Evolutionary conservation across 306 rosid genomes (phyloP).

Genomic region (Quercus gilva): DNA sequence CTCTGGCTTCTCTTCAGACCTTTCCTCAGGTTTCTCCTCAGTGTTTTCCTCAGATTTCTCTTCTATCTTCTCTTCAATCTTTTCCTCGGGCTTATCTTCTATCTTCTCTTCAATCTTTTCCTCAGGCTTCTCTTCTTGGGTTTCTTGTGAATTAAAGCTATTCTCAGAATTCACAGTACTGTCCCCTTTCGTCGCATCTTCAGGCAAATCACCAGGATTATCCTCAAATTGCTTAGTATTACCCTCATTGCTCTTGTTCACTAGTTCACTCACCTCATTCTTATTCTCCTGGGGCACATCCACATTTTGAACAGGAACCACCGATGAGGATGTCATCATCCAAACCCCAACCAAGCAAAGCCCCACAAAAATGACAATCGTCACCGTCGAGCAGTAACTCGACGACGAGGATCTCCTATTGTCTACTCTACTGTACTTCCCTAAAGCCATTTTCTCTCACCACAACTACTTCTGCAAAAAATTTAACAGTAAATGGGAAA

Average conservation of each 20-base stretch:
- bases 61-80: slow-evolving; percentile 13
- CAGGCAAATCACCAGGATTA: slow-evolving; percentile 67
- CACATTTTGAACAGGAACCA: slow-evolving; percentile 67
- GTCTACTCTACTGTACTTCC: slow-evolving; percentile 71
- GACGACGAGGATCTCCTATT: slow-evolving; percentile 57
- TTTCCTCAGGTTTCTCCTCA: slow-evolving; percentile 35
- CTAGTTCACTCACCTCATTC: slow-evolving; percentile 42
- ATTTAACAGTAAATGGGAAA: slow-evolving; percentile 14
- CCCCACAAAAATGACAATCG: slow-evolving; percentile 84
- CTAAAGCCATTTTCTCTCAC: slow-evolving; percentile 58
- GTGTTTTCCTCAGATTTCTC: slow-evolving; percentile 28
- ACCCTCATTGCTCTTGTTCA: slow-evolving; percentile 34
- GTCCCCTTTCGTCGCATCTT: slow-evolving; percentile 67
- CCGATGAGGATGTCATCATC: slow-evolving; percentile 93
- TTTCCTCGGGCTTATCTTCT: slow-evolving; percentile 38
- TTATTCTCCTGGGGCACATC: slow-evolving; percentile 60
- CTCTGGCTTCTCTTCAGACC: slow-evolving; percentile 13
- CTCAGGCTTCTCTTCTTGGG: slow-evolving; percentile 34
- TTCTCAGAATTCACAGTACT: slow-evolving; percentile 28
- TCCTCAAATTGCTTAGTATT: slow-evolving; percentile 67
- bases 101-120: slow-evolving; percentile 25
- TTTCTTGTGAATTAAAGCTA: slow-evolving; percentile 20
- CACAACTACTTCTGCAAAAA: slow-evolving; percentile 19
- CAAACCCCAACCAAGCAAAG: slow-evolving; percentile 86
- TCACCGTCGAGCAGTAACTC: slow-evolving; percentile 70